Conservation (phyloP, 345 rosid species). For the Boechera retrofracta region DNA sequence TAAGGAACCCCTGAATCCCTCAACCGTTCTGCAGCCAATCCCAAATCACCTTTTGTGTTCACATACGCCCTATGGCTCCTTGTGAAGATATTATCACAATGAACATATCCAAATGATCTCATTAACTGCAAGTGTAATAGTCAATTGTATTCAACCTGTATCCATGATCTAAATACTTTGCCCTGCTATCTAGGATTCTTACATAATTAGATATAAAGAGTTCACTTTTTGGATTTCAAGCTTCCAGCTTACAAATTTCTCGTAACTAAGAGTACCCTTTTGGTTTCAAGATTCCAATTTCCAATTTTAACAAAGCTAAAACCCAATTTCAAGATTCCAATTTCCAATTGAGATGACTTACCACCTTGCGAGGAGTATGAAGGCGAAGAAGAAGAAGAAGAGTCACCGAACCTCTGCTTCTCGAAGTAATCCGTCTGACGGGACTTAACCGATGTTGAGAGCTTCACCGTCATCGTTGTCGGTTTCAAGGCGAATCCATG, state of each 20-base stretch:
- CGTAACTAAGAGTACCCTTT: not conserved
- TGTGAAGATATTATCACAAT: too few species aligned
- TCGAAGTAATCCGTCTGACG: constrained; percentile 70
- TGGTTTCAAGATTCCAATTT: not conserved
- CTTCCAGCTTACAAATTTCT: not conserved
- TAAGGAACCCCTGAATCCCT: too few species aligned
- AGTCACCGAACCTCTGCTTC: constrained; percentile 50
- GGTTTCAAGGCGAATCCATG: constrained; percentile 43
- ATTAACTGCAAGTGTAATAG: too few species aligned
- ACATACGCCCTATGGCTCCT: too few species aligned
- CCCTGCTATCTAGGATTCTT: too few species aligned
- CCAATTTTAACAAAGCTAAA: constrained; percentile 2
- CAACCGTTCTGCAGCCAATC: too few species aligned
- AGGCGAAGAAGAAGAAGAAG: constrained; percentile 42
- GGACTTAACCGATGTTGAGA: constrained; percentile 49
- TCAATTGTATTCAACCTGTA: too few species aligned
- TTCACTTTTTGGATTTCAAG: not conserved
- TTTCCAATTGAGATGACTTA: constrained; percentile 38
- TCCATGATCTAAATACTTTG: too few species aligned
- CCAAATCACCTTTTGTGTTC: too few species aligned
- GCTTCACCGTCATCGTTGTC: constrained; percentile 36
- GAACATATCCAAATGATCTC: too few species aligned
- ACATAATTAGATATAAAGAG: not conserved
- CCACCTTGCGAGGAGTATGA: constrained; percentile 40
- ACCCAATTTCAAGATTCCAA: too few species aligned